Evolutionary conservation across 148 eudicot genomes (phyloP).

Genomic region (Persicaria tinctoria): DNA sequence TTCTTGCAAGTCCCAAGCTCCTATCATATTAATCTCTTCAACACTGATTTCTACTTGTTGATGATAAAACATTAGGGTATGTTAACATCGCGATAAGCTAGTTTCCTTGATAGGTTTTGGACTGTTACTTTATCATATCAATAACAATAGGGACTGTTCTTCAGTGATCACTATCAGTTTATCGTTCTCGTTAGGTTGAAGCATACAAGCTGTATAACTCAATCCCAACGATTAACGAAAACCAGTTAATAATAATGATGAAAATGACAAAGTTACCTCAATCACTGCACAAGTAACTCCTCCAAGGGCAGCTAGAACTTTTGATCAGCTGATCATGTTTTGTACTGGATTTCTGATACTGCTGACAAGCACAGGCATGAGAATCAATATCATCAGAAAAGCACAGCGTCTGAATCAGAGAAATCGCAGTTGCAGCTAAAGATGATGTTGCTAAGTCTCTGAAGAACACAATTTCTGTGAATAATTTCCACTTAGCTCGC

Average conservation of each 20-base stretch:
- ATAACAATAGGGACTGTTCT: background rate
- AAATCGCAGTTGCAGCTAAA: background rate
- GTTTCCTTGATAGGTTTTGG: background rate
- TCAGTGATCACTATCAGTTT: background rate
- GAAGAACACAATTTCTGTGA: background rate
- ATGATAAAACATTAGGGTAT: background rate
- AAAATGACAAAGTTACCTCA: background rate
- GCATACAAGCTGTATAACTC: no score
- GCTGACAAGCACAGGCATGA: background rate
- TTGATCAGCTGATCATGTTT: background rate
- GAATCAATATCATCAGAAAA: background rate
- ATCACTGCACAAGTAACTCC: background rate
- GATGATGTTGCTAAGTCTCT: background rate
- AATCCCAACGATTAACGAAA: background rate
- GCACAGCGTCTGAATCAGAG: background rate
- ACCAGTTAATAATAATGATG: background rate
- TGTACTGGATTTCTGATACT: background rate
- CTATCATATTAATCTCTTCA: background rate
- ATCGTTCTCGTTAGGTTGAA: background rate
- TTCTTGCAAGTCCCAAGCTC: slow-evolving; percentile 6
- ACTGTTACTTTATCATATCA: background rate
- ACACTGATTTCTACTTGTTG: background rate
- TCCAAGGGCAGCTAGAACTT: background rate
- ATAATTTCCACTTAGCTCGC: slow-evolving; percentile 4
- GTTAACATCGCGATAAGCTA: background rate